Conservation (phyloP, 2,329 filamentous ascomycete genomes). For the Hymenoscyphus linearis region DNA sequence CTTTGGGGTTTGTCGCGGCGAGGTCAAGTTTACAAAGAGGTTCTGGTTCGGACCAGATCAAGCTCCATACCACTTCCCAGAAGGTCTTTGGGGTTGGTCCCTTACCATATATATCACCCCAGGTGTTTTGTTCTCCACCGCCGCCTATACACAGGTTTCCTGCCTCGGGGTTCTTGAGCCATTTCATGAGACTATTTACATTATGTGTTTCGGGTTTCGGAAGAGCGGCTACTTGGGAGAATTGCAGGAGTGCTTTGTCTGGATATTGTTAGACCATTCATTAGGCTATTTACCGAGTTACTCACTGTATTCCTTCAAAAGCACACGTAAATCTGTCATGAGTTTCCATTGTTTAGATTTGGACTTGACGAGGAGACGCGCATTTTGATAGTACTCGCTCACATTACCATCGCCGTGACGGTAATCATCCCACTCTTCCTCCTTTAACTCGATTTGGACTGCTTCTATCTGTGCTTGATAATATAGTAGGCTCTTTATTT, state of each 20-base stretch:
- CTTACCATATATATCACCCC: slow-evolving; percentile 5
- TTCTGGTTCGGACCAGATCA: slow-evolving; percentile 5
- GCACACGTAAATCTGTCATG: background rate
- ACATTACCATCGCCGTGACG: background rate
- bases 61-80: slow-evolving; percentile 1
- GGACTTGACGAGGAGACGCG: background rate
- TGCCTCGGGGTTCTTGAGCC: background rate
- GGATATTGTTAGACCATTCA: background rate
- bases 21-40: background rate
- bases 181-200: slow-evolving; percentile 5
- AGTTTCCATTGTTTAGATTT: background rate
- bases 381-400: background rate
- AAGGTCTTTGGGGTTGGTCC: background rate
- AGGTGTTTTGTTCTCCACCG: background rate
- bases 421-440: slow-evolving; percentile 8
- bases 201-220: slow-evolving; percentile 7
- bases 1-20: background rate
- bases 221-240: slow-evolving; percentile 9
- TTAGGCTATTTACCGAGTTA: background rate
- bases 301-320: slow-evolving; percentile 14
- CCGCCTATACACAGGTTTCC: slow-evolving; percentile 6
- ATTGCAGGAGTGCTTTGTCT: slow-evolving; percentile 13
- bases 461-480: slow-evolving; percentile 10
- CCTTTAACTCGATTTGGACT: slow-evolving; percentile 1
- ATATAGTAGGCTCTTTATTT: slow-evolving; percentile 13